Evolutionary conservation across 257 asterid genomes (phyloP), one percentile per base, ranked within the genome.

Genomic region (Plantago major): DNA sequence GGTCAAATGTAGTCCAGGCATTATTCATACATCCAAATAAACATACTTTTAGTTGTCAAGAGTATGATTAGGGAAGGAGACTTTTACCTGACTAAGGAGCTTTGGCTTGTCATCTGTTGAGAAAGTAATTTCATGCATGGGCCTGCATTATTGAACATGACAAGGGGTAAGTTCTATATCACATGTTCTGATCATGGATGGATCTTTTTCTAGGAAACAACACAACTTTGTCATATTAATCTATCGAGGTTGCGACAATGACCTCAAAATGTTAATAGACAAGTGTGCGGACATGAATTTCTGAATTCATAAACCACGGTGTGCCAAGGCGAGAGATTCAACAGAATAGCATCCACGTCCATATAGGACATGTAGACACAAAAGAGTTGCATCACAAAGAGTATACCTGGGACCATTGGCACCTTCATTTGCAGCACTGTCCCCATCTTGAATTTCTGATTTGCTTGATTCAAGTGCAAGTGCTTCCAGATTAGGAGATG

Each of bases 121-220:
- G 76, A 86, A 87, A 22, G 99, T 93, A 74, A 93, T 93, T 78
- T 93, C 99, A 76, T 93, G 99, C 96, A 89, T 85, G 64, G 97
- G 88, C 91, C 99, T 93, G 82, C 82, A 75, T 59, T 60, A 63
- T 65, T 56, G 8, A 45, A 58, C 11, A 55, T 19, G 51, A 58
- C 50, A 40, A 65, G 40, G 22, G 44, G 67, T 59, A 54, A 73
- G 71, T 66, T 65, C 40, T 33, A 38, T 7, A 67, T 64, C 57
- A 48, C 38, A 55, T 45, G 45, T 26, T 61, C 62, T 58, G 51
- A 57, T 58, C 54, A 62, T 45, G 55, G 33, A 15, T 33, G 44
- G 60, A 38, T 67, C 3, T 4, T 40, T 40, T 58, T 60, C 9
- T 11, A 55, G 42, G 45, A 57, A 60, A 51, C 58, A 38, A 8